These are phyloP conservation scores for Nitzschia inconspicua DNA, from an alignment of 108 stramenopile species.

Conservation along the genomic window DNA sequence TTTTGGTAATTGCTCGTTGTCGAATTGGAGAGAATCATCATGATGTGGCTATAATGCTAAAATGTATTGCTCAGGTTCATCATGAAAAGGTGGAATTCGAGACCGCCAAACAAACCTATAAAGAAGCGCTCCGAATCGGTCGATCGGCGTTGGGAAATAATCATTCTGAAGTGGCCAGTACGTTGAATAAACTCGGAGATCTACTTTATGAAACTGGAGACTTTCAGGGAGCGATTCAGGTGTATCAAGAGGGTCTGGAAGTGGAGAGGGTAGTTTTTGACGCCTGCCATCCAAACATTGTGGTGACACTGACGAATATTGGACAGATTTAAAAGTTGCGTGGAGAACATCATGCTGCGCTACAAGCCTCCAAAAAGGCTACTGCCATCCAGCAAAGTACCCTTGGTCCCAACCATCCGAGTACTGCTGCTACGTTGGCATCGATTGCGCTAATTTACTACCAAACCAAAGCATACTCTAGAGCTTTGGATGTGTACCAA, in stretches of 20 bases:
- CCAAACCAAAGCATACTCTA: conserved; percentile 37
- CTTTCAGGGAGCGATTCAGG: conserved; percentile 45
- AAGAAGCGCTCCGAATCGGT: conserved; percentile 28
- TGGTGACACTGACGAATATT: conserved; percentile 66
- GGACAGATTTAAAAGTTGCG: conserved; percentile 58
- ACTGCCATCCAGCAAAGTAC: conserved; percentile 35
- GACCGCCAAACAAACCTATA: conserved; percentile 39
- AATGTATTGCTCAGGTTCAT: conserved; percentile 62
- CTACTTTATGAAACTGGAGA: conserved; percentile 54
- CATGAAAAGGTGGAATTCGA: conserved; percentile 50
- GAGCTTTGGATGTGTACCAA: conserved; percentile 49
- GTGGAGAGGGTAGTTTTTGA: conserved; percentile 51
- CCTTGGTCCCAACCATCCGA: conserved; percentile 35
- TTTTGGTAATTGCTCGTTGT: conserved; percentile 39
- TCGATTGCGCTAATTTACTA: conserved; percentile 59
- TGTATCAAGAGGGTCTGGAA: conserved; percentile 52
- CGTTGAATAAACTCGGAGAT: conserved; percentile 65
- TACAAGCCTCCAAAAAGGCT: conserved; percentile 52
- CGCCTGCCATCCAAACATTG: conserved; percentile 50
- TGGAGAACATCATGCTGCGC: conserved; percentile 47
- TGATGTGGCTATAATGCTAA: conserved; percentile 54
- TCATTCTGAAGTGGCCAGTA: conserved; percentile 59
- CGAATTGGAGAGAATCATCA: conserved; percentile 47
- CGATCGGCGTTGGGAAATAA: conserved; percentile 44
- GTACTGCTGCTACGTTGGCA: conserved; percentile 52